These are phyloP conservation scores for Tilletia indica DNA, from an alignment of 1,284 basidiomycete genomes.

Conservation along the genomic window DNA sequence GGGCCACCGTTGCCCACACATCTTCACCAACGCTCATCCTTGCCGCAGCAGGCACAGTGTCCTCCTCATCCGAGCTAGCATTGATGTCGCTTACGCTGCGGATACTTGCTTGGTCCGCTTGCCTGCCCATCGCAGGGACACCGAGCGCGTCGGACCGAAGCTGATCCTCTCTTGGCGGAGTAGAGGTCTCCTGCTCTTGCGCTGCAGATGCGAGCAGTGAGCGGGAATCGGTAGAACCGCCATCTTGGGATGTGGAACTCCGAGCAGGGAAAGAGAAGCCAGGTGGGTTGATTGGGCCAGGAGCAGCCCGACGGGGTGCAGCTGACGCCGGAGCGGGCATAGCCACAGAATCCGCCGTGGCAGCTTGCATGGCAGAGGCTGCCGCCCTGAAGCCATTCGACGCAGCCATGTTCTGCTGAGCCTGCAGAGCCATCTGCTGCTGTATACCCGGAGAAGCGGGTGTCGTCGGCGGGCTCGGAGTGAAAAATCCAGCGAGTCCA, in stretches of 20 bases:
- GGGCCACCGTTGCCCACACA: conserved; percentile 42
- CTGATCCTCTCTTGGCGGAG: too few relatives aligned
- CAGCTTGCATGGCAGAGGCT: background rate
- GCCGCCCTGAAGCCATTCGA: background rate
- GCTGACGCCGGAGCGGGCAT: background rate
- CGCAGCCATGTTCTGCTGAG: conserved; percentile 7
- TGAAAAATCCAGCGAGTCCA: conserved; percentile 11
- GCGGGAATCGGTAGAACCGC: background rate
- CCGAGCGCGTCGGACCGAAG: too few relatives aligned
- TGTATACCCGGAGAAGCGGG: conserved; percentile 2
- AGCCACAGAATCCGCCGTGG: background rate
- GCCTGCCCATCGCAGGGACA: too few relatives aligned
- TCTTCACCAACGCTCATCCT: conserved; percentile 34
- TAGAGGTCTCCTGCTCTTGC: too few relatives aligned
- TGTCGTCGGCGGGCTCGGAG: background rate
- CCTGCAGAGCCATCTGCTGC: conserved; percentile 5
- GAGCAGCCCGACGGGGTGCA: background rate
- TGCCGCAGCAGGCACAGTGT: background rate
- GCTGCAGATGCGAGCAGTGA: too few relatives aligned
- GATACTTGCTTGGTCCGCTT: background rate
- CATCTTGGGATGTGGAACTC: background rate
- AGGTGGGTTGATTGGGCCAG: background rate
- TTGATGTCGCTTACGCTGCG: conserved; percentile 14
- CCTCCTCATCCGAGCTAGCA: conserved; percentile 9
- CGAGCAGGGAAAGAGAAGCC: conserved; percentile 11